Percentiles rank a stretch among this genome's conserved stretches.
phyloP scores from a whole-genome alignment of 1,284 basidiomycete species.

The Ustilago bromivora region DNA sequence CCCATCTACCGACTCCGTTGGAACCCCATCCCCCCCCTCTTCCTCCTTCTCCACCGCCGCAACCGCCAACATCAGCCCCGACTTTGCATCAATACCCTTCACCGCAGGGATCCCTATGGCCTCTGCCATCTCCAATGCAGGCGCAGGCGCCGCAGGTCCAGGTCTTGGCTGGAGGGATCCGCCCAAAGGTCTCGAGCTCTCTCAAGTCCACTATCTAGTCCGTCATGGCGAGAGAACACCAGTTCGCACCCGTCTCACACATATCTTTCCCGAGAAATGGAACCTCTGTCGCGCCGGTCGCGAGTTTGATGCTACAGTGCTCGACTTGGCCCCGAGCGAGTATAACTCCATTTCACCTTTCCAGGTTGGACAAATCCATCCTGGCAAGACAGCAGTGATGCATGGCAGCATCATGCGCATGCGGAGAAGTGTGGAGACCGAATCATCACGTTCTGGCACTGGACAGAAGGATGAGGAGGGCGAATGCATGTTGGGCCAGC shows the following conservation, averaged over 20 bases:
- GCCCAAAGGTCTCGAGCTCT: constrained; percentile 53
- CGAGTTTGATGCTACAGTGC: constrained; percentile 57
- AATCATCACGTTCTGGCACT: constrained; percentile 22
- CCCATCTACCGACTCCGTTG: constrained; percentile 11
- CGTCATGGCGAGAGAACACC: constrained; percentile 67
- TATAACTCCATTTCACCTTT: constrained; percentile 30
- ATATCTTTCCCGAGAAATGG: constrained; percentile 62
- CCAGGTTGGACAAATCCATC: constrained; percentile 33
- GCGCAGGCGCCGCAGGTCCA: constrained; percentile 45
- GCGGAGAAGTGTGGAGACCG: constrained; percentile 54
- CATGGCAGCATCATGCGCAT: constrained; percentile 47
- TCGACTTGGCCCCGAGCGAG: constrained; percentile 35
- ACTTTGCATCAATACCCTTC: constrained; percentile 24
- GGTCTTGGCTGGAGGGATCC: constrained; percentile 60
- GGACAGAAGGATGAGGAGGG: constrained; percentile 47
- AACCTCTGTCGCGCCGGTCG: constrained; percentile 64
- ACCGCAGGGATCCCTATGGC: constrained; percentile 46
- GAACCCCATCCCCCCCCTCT: background rate
- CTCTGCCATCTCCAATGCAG: constrained; percentile 36
- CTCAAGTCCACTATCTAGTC: constrained; percentile 64
- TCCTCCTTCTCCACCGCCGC: background rate
- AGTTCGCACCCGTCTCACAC: constrained; percentile 60
- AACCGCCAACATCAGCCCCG: background rate
- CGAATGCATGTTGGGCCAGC: constrained; percentile 77
- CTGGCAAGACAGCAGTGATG: constrained; percentile 30